Conservation (phyloP, 139 green algal species). For the Chlorella sp. region DNA sequence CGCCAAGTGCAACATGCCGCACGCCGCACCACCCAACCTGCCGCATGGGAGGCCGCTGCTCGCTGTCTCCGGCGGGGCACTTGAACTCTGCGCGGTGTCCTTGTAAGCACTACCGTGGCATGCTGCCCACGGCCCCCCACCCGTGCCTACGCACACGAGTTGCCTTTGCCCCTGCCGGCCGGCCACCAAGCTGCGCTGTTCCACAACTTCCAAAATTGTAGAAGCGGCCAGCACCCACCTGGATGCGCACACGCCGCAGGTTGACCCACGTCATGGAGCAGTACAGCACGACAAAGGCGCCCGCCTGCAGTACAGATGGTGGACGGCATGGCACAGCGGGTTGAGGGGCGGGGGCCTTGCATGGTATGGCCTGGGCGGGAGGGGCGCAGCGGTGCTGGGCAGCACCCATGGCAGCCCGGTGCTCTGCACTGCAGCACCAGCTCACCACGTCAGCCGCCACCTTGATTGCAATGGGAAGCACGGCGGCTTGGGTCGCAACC, state of each 20-base stretch:
- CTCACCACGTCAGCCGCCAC: neutral
- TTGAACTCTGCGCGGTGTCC: neutral
- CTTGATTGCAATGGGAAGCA: neutral
- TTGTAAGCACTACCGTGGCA: too few relatives aligned
- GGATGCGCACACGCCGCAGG: neutral
- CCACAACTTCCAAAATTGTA: neutral
- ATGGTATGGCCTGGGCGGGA: neutral
- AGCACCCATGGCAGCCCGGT: neutral
- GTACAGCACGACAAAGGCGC: neutral
- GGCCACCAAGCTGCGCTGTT: neutral
- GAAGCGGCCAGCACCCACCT: neutral
- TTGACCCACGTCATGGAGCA: neutral
- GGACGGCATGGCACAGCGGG: neutral
- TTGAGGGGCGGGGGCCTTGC: neutral
- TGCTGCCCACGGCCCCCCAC: neutral
- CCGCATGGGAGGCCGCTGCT: too few relatives aligned
- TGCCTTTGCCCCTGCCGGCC: neutral
- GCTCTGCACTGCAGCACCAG: neutral
- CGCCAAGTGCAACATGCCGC: too few relatives aligned
- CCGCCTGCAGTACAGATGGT: neutral
- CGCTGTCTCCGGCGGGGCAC: too few relatives aligned
- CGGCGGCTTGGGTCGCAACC: neutral
- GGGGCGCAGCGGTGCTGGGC: neutral
- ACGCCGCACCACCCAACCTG: too few relatives aligned
- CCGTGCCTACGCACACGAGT: neutral